These are phyloP conservation scores for Proliferodiscus dingleyae DNA, from an alignment of 2,329 filamentous ascomycete species.

Conservation along the genomic window DNA sequence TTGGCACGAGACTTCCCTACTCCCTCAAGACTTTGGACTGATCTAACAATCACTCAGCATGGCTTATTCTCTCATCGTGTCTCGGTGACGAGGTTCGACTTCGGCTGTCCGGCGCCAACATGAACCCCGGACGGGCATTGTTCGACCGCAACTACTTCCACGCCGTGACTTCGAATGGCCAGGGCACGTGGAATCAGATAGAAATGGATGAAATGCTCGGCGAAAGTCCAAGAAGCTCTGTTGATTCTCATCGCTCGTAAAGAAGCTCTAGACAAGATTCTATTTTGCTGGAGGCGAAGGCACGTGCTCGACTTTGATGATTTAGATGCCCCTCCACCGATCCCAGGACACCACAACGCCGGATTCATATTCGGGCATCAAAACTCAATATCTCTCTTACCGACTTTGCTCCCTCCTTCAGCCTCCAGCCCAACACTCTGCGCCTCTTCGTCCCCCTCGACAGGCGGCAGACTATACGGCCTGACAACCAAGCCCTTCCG, in stretches of 20 bases:
- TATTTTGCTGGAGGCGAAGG: no score
- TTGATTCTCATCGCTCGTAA: constrained; percentile 16
- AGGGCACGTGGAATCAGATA: constrained; percentile 33
- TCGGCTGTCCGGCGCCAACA: constrained; percentile 19
- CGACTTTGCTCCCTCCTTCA: constrained; percentile 26
- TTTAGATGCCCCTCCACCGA: background rate
- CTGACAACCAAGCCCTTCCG: constrained; percentile 76
- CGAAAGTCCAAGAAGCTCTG: constrained; percentile 26
- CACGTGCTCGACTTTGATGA: no score
- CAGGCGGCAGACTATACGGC: constrained; percentile 82
- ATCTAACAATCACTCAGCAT: constrained; percentile 35
- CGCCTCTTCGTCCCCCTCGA: constrained; percentile 61
- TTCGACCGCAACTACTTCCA: constrained; percentile 31
- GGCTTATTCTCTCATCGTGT: constrained; percentile 33
- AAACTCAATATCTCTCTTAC: constrained; percentile 32
- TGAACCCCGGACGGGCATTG: constrained; percentile 26
- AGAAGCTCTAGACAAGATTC: constrained; percentile 1
- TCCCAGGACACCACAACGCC: background rate
- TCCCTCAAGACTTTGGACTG: constrained; percentile 16
- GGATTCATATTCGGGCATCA: constrained; percentile 10
- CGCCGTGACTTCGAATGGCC: constrained; percentile 29
- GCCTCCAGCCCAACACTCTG: constrained; percentile 26
- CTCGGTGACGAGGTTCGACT: constrained; percentile 29
- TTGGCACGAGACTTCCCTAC: constrained; percentile 24
- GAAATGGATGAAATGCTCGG: constrained; percentile 33